These are phyloP conservation scores for Saxophila tyrrhenica DNA, from an alignment of 495 filamentous ascomycete species.

Conservation along the genomic window DNA sequence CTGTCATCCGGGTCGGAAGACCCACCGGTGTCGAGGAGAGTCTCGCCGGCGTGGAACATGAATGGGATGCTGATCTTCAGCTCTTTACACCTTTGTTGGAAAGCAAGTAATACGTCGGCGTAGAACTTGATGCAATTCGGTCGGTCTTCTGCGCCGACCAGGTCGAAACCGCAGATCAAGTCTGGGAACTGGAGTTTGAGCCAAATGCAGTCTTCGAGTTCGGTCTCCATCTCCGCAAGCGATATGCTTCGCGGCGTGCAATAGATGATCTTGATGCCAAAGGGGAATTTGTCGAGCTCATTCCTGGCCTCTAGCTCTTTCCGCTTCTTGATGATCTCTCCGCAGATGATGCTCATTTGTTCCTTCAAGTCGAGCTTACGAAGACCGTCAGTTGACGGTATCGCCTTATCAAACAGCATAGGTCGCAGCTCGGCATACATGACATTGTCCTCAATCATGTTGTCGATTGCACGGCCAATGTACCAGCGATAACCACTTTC, in stretches of 20 bases:
- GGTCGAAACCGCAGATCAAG: slow-evolving; percentile 33
- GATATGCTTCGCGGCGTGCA: slow-evolving; percentile 31
- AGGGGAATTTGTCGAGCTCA: slow-evolving; percentile 25
- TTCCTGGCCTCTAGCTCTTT: slow-evolving; percentile 16
- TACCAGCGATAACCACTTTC: slow-evolving; percentile 29
- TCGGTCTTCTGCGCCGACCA: slow-evolving; percentile 33
- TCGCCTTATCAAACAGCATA: slow-evolving; percentile 31
- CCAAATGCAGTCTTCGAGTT: slow-evolving; percentile 32
- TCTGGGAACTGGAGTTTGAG: slow-evolving; percentile 37
- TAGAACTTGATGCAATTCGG: slow-evolving; percentile 30
- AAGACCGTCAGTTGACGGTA: slow-evolving; percentile 25
- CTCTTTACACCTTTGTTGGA: slow-evolving; percentile 23
- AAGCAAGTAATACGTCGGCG: slow-evolving; percentile 24
- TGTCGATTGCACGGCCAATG: slow-evolving; percentile 29
- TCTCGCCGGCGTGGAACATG: slow-evolving; percentile 33
- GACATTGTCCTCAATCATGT: slow-evolving; percentile 29
- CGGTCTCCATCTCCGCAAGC: slow-evolving; percentile 20
- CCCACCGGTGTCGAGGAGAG: slow-evolving; percentile 31
- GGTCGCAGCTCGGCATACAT: slow-evolving; percentile 33
- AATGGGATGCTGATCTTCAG: slow-evolving; percentile 28
- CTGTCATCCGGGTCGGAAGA: slow-evolving; percentile 28
- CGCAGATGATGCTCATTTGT: slow-evolving; percentile 29
- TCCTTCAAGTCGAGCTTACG: slow-evolving; percentile 15
- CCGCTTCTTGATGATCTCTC: slow-evolving; percentile 24
- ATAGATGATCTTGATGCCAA: slow-evolving; percentile 33